Percentiles rank a stretch among this genome's conserved stretches.
Evolutionary conservation across 805 yeast genomes (phyloP).

Genomic region (Hanseniaspora osmophila): DNA sequence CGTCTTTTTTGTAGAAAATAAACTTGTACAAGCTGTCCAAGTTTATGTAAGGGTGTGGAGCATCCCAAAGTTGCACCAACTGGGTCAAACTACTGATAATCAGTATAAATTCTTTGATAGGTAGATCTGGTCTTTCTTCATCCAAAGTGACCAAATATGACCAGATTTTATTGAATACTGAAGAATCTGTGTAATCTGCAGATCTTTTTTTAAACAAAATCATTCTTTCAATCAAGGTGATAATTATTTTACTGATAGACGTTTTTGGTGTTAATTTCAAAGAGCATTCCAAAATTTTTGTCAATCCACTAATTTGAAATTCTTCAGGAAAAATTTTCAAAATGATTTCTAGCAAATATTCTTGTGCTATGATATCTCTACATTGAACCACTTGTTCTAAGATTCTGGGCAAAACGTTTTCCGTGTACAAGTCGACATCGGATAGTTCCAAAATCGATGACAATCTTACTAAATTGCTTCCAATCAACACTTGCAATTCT

Average conservation of each 20-base stretch:
- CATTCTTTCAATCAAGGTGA: constrained; percentile 60
- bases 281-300: constrained; percentile 49
- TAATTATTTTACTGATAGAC: constrained; percentile 49
- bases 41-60: constrained; percentile 37
- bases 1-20: constrained; percentile 29
- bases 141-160: constrained; percentile 42
- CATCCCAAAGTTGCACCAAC: constrained; percentile 53
- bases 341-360: constrained; percentile 77
- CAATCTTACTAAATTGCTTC: constrained; percentile 78
- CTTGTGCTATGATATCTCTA: constrained; percentile 83
- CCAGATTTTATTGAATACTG: constrained; percentile 55
- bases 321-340: constrained; percentile 92
- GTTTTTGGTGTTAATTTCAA: constrained; percentile 56
- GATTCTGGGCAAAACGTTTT: constrained; percentile 57
- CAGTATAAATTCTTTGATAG: constrained; percentile 49
- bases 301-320: constrained; percentile 67
- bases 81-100: constrained; percentile 53
- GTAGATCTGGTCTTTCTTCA: constrained; percentile 47
- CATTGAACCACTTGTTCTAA: constrained; percentile 89
- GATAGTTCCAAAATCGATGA: constrained; percentile 66
- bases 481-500: constrained; percentile 82
- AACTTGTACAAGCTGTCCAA: constrained; percentile 48
- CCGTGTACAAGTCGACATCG: constrained; percentile 33
- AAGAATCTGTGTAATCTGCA: not conserved
- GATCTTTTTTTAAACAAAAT: constrained; percentile 10